Base-by-base conservation (phyloP, 371 early-diverging fungal genomes). In the Mucor lusitanicus region DNA sequence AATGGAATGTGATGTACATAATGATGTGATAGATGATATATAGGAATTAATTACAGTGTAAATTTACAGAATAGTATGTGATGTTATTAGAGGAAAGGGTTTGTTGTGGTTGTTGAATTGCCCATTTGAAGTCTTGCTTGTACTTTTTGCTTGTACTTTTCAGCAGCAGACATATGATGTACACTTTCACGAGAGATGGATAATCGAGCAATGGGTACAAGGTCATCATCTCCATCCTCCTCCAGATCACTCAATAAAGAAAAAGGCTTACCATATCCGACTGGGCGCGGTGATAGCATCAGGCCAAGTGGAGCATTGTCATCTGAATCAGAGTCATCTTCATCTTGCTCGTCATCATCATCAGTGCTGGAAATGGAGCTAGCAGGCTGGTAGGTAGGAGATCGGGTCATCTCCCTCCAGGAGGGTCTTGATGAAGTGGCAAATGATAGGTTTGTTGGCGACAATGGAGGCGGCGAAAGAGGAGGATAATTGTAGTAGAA, bases 71-170 rank as follows among this genome's bases (percentile, higher is more conserved):
- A 8, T 19, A 12, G 25, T 53, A 27, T 21, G 13, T 23, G 23
- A 50, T 12, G 25, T 27, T 25, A 53, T 5, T 27, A 13, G 27
- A 53, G 27, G 23, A 27, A 27, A 25, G 53, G 11, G 23, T 53
- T 53, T 6, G 53, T 0, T 25, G 23, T 27, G 1, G 53, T 3
- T 13, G 23, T 5, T 27, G 15, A 25, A 46, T 46, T 46, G 23
- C 54, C 55, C 53, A 64, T 54, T 19, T 59, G 59, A 12, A 64
- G 55, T 54, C 58, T 69, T 23, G 76, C 76, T 33, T 59, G 71
- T 33, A 79, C 79, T 63, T 69, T 76, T 55, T 74, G 71, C 44
- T 79, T 79, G 56, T 79, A 79, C 23, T 79, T 79, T 54, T 79
- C 79, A 13, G 79, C 79, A 12, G 79, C 79, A 6, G 79, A 71